These are phyloP conservation scores for Microbotryum lychnidis-dioicae DNA, from an alignment of 1,284 basidiomycete genomes.

Conservation along the genomic window DNA sequence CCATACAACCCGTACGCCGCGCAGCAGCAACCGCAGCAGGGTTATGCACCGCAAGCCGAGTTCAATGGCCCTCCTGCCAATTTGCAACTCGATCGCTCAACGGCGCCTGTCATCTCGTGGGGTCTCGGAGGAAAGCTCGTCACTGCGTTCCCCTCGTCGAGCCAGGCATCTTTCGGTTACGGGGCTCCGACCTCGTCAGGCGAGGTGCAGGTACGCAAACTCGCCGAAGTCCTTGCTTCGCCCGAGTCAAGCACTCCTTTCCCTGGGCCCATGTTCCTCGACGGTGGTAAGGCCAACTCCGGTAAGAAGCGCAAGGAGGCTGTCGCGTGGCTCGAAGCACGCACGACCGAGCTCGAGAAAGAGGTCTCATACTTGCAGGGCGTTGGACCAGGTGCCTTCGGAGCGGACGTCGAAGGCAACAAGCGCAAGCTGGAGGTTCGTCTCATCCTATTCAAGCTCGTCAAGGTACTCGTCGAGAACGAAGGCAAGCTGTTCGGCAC, in stretches of 20 bases:
- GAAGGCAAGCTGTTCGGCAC: slow-evolving; percentile 63
- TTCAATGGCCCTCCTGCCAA: slow-evolving; percentile 55
- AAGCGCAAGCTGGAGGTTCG: slow-evolving; percentile 63
- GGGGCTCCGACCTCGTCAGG: slow-evolving; percentile 54
- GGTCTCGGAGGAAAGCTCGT: slow-evolving; percentile 82
- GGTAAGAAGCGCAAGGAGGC: slow-evolving; percentile 75
- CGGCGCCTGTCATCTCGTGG: slow-evolving; percentile 72
- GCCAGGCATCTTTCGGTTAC: slow-evolving; percentile 50
- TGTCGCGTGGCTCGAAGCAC: slow-evolving; percentile 63
- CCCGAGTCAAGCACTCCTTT: slow-evolving; percentile 46
- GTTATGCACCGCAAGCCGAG: slow-evolving; percentile 23
- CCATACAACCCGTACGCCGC: slow-evolving; percentile 26
- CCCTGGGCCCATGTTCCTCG: slow-evolving; percentile 77
- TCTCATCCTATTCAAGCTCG: slow-evolving; percentile 61
- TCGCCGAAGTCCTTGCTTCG: slow-evolving; percentile 59
- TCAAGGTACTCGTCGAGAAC: slow-evolving; percentile 73
- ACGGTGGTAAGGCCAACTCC: slow-evolving; percentile 51
- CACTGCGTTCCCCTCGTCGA: slow-evolving; percentile 62
- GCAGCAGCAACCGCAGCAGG: slow-evolving; percentile 2
- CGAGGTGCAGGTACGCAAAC: slow-evolving; percentile 58
- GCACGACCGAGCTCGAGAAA: slow-evolving; percentile 64
- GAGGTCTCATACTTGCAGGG: slow-evolving; percentile 56
- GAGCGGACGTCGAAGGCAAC: slow-evolving; percentile 43
- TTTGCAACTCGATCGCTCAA: slow-evolving; percentile 48
- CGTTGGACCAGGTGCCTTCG: slow-evolving; percentile 38